Evolutionary conservation across 2,329 filamentous ascomycete genomes (phyloP).

Genomic region (Penicillium crustosum): DNA sequence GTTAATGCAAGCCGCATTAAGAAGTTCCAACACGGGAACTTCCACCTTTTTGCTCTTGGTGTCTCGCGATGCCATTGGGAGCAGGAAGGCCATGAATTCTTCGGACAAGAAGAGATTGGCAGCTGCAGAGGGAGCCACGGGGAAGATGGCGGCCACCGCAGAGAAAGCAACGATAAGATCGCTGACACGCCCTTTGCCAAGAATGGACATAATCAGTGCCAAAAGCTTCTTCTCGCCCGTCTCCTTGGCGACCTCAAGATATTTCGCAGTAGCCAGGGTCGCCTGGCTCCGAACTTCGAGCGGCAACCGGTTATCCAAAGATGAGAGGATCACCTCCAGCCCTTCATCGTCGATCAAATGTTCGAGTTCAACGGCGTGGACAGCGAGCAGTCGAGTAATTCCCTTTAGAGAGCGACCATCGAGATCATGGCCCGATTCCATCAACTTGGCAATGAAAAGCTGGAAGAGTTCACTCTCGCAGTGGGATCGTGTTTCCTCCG

Average conservation of each 20-base stretch:
- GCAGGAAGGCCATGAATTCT: conserved; percentile 76
- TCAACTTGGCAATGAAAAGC: conserved; percentile 80
- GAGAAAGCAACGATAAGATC: conserved; percentile 91
- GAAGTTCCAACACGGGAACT: conserved; percentile 79
- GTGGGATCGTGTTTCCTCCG: conserved; percentile 43
- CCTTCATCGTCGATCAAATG: conserved; percentile 63
- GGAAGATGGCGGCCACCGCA: conserved; percentile 84
- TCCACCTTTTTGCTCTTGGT: conserved; percentile 86
- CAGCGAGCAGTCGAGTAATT: conserved; percentile 58
- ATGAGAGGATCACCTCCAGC: conserved; percentile 81
- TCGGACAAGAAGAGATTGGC: conserved; percentile 81
- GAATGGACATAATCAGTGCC: conserved; percentile 70
- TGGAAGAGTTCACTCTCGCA: conserved; percentile 51
- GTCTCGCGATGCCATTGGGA: conserved; percentile 72
- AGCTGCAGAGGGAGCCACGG: conserved; percentile 73
- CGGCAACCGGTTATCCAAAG: conserved; percentile 79
- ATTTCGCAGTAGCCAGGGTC: conserved; percentile 76
- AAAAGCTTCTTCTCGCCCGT: conserved; percentile 68
- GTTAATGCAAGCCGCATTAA: conserved; percentile 90
- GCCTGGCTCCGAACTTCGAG: conserved; percentile 75
- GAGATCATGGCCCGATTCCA: conserved; percentile 81
- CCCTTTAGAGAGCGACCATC: conserved; percentile 62
- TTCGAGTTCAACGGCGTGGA: conserved; percentile 52
- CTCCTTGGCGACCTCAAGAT: conserved; percentile 74
- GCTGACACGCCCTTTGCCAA: conserved; percentile 75